phyloP scores from a whole-genome alignment of 345 rosid genomes.

The Dimocarpus longan region DNA sequence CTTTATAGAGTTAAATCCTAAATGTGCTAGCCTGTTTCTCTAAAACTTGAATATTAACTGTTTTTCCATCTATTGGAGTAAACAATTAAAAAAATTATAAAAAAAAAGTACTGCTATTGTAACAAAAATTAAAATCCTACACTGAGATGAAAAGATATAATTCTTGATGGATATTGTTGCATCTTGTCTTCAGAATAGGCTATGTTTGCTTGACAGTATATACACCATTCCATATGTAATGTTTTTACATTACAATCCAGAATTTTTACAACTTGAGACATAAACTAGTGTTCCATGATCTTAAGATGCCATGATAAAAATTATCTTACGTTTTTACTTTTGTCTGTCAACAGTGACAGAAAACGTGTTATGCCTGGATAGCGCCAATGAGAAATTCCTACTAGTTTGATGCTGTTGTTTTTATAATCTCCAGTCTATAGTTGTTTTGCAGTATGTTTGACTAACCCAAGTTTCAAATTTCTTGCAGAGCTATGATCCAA shows the following conservation, averaged over 20 bases:
- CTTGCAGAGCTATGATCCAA: slow-evolving; percentile 76
- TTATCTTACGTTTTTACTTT: not conserved
- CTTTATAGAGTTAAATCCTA: no score
- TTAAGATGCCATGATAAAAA: not conserved
- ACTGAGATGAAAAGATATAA: not conserved
- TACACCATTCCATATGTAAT: not conserved
- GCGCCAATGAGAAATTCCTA: not conserved
- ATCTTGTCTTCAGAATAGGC: not conserved
- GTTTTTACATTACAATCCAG: not conserved
- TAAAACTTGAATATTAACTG: not conserved
- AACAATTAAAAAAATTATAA: not conserved
- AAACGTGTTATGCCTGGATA: not conserved
- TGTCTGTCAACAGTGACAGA: not conserved
- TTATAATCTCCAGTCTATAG: not conserved
- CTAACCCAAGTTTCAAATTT: slow-evolving; percentile 4
- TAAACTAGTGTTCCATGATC: not conserved
- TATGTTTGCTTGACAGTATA: not conserved
- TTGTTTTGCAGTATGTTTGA: not conserved
- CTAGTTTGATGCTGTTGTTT: not conserved
- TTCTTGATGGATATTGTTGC: not conserved
- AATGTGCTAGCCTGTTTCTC: no score
- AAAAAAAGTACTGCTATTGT: not conserved
- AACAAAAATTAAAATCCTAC: not conserved
- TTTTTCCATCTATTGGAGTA: not conserved
- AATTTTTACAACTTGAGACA: not conserved